Evolutionary conservation across 805 yeast species (phyloP), one percentile per base, ranked within the genome.

Genomic region (Diddensiella santjacobensis): DNA sequence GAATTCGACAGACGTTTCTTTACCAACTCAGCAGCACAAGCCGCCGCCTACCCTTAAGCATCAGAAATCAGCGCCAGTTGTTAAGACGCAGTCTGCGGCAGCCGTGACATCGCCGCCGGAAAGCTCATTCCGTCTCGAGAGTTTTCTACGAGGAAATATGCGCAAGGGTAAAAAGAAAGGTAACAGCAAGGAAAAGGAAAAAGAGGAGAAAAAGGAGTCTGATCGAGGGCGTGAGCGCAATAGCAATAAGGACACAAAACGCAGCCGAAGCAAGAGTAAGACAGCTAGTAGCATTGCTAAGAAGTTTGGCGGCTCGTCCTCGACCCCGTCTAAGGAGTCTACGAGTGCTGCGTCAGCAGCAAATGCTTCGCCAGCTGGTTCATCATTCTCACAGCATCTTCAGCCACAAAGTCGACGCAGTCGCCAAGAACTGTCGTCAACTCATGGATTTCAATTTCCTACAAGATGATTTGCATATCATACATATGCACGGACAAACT

Each of bases 81-180:
- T 4, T 33, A 47, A 13, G 38, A 22, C 4, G 18, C 42, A 0
- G 38, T 22, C 17, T 31, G 23, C 46, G 2, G 42, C 55, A 2
- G 23, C 26, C 41, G 19, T 46, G 11, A 17, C 41, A 13, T 44
- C 52, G 1, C 43, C 52, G 1, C 42, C 53, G 2, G 70, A 66
- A 35, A 52, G 64, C 4, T 58, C 68, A 1, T 67, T 67, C 61
- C 47, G 70, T 8, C 56, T 67, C 1, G 71, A 67, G 38, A 55
- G 62, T 31, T 49, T 67, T 8, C 50, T 67, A 19, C 35, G 66
- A 11, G 61, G 60, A 1, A 56, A 60, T 22, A 53, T 53, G 6
- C 56, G 59, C 17, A 50, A 51, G 20, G 54, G 53, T 11, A 54
- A 52, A 45, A 49, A 59, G 36, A 51, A 53, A 38, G 46, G 38